Evolutionary conservation across 1,139 yeast species (phyloP), one percentile per base, ranked within the genome.

Genomic region (Sugiyamaella japonica): DNA sequence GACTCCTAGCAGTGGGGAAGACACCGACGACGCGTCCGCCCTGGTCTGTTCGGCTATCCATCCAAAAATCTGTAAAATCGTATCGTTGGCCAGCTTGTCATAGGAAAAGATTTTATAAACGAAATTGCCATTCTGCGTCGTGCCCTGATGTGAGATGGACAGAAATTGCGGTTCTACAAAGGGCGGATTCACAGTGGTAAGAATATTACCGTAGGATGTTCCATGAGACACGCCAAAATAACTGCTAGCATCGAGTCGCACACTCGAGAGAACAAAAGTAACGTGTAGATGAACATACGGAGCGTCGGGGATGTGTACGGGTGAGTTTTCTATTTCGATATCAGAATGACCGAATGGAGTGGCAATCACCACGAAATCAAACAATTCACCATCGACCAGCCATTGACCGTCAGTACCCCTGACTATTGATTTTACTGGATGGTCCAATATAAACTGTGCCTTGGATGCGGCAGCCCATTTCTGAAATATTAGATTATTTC

Each of bases 291-390:
- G 56, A 47, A 70, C 62, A 53, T 73, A 73, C 32, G 68, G 67
- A 17, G 67, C 68, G 7, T 54, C 48, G 7, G 61, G 59, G 7
- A 57, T 53, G 7, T 56, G 51, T 12, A 61, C 13, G 4, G 41
- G 38, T 1, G 37, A 9, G 1, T 23, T 17, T 20, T n/a, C 39
- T 0, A 52, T 23, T 0, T 51, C 44, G 41, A 76, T 65, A 3
- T 58, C 58, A 0, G 76, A 55, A 40, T 66, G 71, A 31, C 65
- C 58, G 34, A 64, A 61, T 1, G 81, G 81, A 0, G 76, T 66
- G 1, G 80, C 80, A 17, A 77, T 59, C 13, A 77, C 63, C 7
- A 77, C 77, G 31, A 74, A 65, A 55, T 77, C 79, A 59, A 68
- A 77, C 1, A 42, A 25, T 17, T 64, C 66, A 8, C 52, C 56